phyloP scores from a whole-genome alignment of 306 rosid genomes.

The Begonia peltatifolia region DNA sequence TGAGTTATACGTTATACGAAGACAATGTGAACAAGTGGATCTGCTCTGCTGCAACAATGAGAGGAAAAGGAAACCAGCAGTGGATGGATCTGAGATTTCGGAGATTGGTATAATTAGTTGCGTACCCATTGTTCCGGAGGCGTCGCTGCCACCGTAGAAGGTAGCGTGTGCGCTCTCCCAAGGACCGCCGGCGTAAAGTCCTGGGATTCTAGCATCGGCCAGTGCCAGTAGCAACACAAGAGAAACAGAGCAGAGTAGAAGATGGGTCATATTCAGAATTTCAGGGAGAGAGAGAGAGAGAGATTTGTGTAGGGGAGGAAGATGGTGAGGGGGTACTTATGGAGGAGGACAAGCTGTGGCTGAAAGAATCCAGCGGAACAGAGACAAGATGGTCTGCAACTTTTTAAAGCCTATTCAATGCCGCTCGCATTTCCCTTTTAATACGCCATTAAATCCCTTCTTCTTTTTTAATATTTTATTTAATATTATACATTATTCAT shows the following conservation, averaged over 20 bases:
- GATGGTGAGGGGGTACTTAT: conserved; percentile 5
- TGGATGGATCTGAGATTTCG: too few relatives aligned
- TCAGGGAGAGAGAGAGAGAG: conserved; percentile 13
- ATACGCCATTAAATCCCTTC: too few relatives aligned
- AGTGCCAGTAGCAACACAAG: conserved; percentile 28
- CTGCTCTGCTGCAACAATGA: not conserved
- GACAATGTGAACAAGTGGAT: not conserved
- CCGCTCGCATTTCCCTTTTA: not conserved
- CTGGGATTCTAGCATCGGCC: conserved; percentile 62
- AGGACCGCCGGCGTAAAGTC: conserved; percentile 47
- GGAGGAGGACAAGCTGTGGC: not conserved
- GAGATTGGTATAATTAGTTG: not conserved
- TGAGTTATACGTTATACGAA: not conserved
- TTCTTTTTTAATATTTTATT: too few relatives aligned
- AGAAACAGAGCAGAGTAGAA: conserved; percentile 28
- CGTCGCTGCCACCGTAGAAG: conserved; percentile 95
- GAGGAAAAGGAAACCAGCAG: not conserved
- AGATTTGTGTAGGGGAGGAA: conserved; percentile 7
- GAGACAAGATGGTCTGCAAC: conserved; percentile 9
- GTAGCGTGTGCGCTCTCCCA: conserved; percentile 92
- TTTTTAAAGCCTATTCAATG: conserved; percentile 13
- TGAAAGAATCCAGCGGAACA: not conserved
- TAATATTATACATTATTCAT: too few relatives aligned
- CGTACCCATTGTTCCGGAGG: conserved; percentile 95
- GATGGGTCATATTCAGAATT: conserved; percentile 26